Evolutionary conservation across 768 basidiomycete genomes (phyloP), one percentile per base, ranked within the genome.

Genomic region (Boletus speciosus): DNA sequence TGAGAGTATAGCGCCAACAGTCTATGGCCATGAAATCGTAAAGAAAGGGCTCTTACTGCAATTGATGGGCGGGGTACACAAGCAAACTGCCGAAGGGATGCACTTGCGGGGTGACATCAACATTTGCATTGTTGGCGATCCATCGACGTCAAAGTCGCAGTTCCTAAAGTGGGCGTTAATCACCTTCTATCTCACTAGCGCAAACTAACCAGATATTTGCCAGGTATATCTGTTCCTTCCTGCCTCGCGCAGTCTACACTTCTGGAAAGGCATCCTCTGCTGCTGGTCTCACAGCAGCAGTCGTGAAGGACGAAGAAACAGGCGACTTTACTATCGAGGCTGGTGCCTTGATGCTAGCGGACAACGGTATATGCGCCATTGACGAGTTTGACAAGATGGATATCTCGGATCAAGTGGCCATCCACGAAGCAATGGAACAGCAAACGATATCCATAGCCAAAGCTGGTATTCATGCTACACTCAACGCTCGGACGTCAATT

Each of bases 371-470:
- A 68, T 99, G 97, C 67, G 95, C 95, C n/a, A 99, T 99, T 64
- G 97, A 99, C 74, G 97, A 98, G 72, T 99, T 99, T 66, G 97
- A 99, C 81, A 99, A 99, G 74, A 99, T 99, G 97, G 96, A 98
- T 69, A 85, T 98, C 49, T 86, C 91, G 0, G 97, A 98, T 70
- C 97, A 98, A 70, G 93, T 98, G 40, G 97, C 97, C 35, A 98
- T 99, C 63, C 97, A 99, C 78, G 96, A 98, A 79, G 96, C 96
- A 8, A 98, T 98, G 96, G 96, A 98, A 85, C 96, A 98, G 74
- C 95, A 98, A 74, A 98, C 96, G 1, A 98, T 98, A 63, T 97
- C 94, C 29, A 98, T 98, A 59, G 97, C 97, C 39, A 99, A 99
- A 70, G 97, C 97, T 2, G 97, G 97, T 52, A 99, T 99, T 61